Evolutionary conservation across 192 early-diverging fungal species (phyloP).

Genomic region (Coemansia furcata): DNA sequence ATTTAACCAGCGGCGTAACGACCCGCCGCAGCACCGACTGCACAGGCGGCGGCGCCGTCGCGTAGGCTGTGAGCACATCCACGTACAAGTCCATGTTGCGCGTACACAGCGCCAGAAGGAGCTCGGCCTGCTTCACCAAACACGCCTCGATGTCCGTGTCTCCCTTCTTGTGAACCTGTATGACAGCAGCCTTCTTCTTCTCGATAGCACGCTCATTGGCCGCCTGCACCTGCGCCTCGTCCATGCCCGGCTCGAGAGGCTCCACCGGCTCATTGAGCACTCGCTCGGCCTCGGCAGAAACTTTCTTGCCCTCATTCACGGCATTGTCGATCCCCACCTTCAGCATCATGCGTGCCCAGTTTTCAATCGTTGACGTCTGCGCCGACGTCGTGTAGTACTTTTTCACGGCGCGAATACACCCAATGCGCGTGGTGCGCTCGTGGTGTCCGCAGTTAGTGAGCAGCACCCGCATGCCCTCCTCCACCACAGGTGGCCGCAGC

Average conservation of each 20-base stretch:
- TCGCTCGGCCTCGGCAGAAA: background rate
- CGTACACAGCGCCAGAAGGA: conserved; percentile 44
- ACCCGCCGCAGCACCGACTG: conserved; percentile 21
- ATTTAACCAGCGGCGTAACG: conserved; percentile 40
- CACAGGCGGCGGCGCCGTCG: conserved; percentile 4
- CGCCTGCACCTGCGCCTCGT: background rate
- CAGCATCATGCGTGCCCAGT: conserved; percentile 13
- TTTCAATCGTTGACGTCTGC: conserved; percentile 23
- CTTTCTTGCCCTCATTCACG: background rate
- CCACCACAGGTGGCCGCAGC: conserved; percentile 37
- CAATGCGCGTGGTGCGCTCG: conserved; percentile 30
- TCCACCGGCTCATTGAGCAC: background rate
- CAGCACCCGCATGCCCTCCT: conserved; percentile 28
- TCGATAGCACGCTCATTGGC: conserved; percentile 8
- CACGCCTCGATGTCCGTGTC: conserved; percentile 16
- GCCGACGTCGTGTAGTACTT: conserved; percentile 25
- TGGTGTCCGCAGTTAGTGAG: conserved; percentile 39
- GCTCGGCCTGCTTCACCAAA: conserved; percentile 30
- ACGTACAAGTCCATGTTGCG: conserved; percentile 34
- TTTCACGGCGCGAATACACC: conserved; percentile 43
- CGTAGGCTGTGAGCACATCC: conserved; percentile 28
- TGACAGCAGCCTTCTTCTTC: conserved; percentile 11
- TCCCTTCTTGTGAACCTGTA: conserved; percentile 17
- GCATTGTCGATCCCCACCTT: conserved; percentile 12
- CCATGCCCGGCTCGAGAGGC: background rate